Evolutionary conservation across 176 grass and related monocot species (phyloP), one percentile per base, ranked within the genome.

Genomic region (Phyllostachys edulis): DNA sequence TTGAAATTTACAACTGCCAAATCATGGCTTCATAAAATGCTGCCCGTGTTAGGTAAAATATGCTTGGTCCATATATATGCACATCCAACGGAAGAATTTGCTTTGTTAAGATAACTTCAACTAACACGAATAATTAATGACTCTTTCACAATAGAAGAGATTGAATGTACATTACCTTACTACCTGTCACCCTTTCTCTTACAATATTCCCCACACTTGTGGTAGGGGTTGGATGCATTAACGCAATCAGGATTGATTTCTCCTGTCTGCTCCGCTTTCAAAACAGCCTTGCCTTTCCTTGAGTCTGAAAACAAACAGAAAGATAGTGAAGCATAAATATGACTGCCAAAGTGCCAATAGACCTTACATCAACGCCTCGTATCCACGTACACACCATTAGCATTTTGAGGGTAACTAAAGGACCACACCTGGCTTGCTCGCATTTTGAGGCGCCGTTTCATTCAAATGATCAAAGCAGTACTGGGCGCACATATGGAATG

Each of bases 201-300:
- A 76, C 96, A 99, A 49, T 88, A 5, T 37, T 94, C 89, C 69
- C 68, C 81, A 85, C 96, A 98, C 59, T 87, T 90, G 59, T 98
- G 96, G 77, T 89, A 98, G 3, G 93, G 96, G 80, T 98, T 98
- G 34, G 91, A 98, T 83, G 96, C 93, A 16, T 98, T 93, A 21
- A 8, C 77, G 71, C 96, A 98, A 66, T 90, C 85, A 44, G 91
- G 89, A 63, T 95, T 71, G 76, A 92, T 70, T 57, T 79, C 86
- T 79, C 80, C 78, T 79, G 72, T 92, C 74, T 67, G 81, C 49
- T 57, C 87, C 7, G 59, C 54, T 59, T 78, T 89, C 34, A 79
- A 49, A 69, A 67, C 20, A 67, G 56, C 84, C 44, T 86, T 85
- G 65, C 73, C 82, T 55, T 92, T 87, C 37, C 57, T 75, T 36